Evolutionary conservation across 345 rosid genomes (phyloP), one percentile per base, ranked within the genome.

Genomic region (Citrus hindsii): DNA sequence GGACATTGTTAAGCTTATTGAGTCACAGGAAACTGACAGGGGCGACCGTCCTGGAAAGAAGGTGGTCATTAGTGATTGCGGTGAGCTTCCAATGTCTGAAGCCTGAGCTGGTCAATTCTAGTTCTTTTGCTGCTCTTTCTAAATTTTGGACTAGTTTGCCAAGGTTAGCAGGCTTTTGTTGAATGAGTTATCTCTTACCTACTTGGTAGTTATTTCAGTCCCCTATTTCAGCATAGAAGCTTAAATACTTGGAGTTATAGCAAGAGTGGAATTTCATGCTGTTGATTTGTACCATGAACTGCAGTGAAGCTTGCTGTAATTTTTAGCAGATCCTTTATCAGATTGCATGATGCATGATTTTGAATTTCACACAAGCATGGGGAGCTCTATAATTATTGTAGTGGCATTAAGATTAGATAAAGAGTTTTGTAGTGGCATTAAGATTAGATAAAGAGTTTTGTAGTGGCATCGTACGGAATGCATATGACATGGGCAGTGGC

Each of bases 1-100:
- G 94, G 97, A 94, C 67, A 81, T 89, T 13, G 98, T 94, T 33
- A 89, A 80, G 90, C 86, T 93, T 68, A 82, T 92, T 10, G 94
- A 94, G 81, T 90, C 91, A 0, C 94, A 90, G 73, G 97, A 94
- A 79, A 97, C 99, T 0, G 98, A 94, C 84, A 86, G 98, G 86
- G 98, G 98, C 28, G 99, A 97, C 90, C 94, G 97, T 60, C 97
- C 98, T 67, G 83, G 86, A 71, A 94, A 93, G 90, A 91, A 87
- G 87, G 97, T 94, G 53, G 79, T 87, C n/a, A 84, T 97, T n/a
- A 86, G 88, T 37, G 98, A 97, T 28, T 91, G 90, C 40, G 98
- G 99, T 42, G 96, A 97, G 89, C 99, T 97, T 81, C 97, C 97
- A 21, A 70, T 87, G 79, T 73, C 87, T 70, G 87, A 88, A 48